Base-by-base conservation (phyloP, 2,329 filamentous ascomycete species). In the Fusarium devonianum region DNA sequence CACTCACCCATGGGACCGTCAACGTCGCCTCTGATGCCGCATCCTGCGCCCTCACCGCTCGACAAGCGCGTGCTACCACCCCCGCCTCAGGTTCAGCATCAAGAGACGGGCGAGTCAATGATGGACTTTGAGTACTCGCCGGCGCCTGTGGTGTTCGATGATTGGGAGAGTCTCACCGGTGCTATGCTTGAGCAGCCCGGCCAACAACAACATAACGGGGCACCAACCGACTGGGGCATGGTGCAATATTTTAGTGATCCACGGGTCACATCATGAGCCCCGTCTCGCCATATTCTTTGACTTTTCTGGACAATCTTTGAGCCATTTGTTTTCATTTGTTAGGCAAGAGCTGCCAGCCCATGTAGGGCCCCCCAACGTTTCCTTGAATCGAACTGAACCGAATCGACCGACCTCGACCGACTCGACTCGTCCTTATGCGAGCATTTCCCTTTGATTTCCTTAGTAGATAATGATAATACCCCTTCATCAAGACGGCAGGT, bases 41-140 rank as follows among this genome's bases (percentile, higher is more conserved):
- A 66, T 10, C 59, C 57, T 12, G 69, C 56, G 21, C 64, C 64
- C 26, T 65, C 67, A 16, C 66, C 66, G 4, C 50, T 69, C 4
- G 69, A 73, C 29, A 73, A 74, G 56, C 68, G 71, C 5, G 72
- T 72, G 37, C 60, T 72, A 14, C 72, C 71, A 14, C 66, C 71
- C 8, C 66, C 67, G 12, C 52, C 58, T 35, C 65, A 66, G 9
- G 25, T 50, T 6, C 63, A 63, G 13, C 53, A 40, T 11, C 54
- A 62, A 10, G 63, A 59, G 9, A 38, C 52, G 9, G 56, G 53
- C 14, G 69, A 71, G 19, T 60, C 64, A 8, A 67, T 73, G 59
- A 76, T 77, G 72, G 74, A 75, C 33, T 76, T 76, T 58, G 73
- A 77, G 41, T 76, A 73, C 53, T 71, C 74, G 21, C 67, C 73